Evolutionary conservation across 1,139 yeast species (phyloP).

Genomic region (Yamadazyma epiphylla): DNA sequence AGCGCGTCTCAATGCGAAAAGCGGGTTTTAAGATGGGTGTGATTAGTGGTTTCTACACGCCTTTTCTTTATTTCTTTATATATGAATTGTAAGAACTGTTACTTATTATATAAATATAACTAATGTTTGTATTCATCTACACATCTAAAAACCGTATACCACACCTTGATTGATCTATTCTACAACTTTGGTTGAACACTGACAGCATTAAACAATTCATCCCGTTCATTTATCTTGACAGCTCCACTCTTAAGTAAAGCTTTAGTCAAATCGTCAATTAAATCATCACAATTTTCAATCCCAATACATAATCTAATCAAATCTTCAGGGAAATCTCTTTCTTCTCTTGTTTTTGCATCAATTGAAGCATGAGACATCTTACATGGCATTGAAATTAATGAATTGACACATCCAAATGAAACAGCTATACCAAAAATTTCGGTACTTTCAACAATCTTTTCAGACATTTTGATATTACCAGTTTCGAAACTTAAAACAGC

Average conservation of each 20-base stretch:
- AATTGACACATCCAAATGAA: constrained; percentile 91
- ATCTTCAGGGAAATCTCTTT: constrained; percentile 89
- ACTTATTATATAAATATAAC: too few relatives aligned
- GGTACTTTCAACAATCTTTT: constrained; percentile 70
- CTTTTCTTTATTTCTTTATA: too few relatives aligned
- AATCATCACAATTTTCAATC: constrained; percentile 64
- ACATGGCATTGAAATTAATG: constrained; percentile 88
- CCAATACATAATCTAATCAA: constrained; percentile 86
- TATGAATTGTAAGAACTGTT: too few relatives aligned
- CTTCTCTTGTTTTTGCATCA: constrained; percentile 80
- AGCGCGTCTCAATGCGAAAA: too few relatives aligned
- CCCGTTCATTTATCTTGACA: constrained; percentile 39
- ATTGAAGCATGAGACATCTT: constrained; percentile 97
- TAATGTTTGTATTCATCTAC: too few relatives aligned
- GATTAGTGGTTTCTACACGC: too few relatives aligned
- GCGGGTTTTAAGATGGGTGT: too few relatives aligned
- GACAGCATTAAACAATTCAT: constrained; percentile 43
- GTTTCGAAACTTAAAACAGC: constrained; percentile 90
- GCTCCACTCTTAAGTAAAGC: constrained; percentile 70
- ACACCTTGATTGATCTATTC: too few relatives aligned
- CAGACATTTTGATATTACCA: constrained; percentile 64
- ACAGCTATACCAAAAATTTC: constrained; percentile 86
- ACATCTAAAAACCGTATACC: too few relatives aligned
- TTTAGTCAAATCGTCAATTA: constrained; percentile 68
- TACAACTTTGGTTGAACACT: constrained; percentile 38